Percentiles rank a stretch among this genome's conserved stretches.
phyloP scores from a whole-genome alignment of 179 eudicot species.

The Amaranthus tricolor region DNA sequence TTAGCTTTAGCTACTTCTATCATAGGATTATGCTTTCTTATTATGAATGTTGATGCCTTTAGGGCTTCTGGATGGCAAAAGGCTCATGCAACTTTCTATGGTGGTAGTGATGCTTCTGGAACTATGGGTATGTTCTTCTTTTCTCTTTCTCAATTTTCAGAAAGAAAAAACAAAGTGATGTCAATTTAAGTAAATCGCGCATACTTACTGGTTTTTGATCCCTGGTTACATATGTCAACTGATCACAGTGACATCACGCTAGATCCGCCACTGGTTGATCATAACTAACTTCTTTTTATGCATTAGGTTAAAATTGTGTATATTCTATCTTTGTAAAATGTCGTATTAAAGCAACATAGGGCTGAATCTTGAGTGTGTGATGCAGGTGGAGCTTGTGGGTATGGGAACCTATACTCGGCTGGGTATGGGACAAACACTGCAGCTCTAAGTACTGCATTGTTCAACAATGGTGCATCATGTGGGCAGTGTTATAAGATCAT shows the following conservation, averaged over 20 bases:
- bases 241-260: no score
- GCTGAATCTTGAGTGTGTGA: background rate
- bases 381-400: conserved; percentile 74
- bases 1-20: conserved; percentile 17
- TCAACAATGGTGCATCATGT: conserved; percentile 62
- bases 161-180: no score
- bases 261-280: no score
- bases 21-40: conserved; percentile 22
- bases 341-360: conserved; percentile 7
- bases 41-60: conserved; percentile 30
- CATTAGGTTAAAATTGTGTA: no score
- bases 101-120: conserved; percentile 57
- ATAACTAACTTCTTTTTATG: no score
- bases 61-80: conserved; percentile 43
- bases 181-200: no score
- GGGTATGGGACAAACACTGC: conserved; percentile 64
- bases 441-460: conserved; percentile 65
- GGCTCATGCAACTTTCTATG: conserved; percentile 56
- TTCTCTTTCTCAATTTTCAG: background rate
- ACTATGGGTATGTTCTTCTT: conserved; percentile 43
- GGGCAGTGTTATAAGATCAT: conserved; percentile 64
- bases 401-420: conserved; percentile 50
- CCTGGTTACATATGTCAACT: no score
- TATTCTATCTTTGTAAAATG: no score
- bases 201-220: no score